Evolutionary conservation across 768 basidiomycete genomes (phyloP).

Genomic region (Hemileccinum impolitum): DNA sequence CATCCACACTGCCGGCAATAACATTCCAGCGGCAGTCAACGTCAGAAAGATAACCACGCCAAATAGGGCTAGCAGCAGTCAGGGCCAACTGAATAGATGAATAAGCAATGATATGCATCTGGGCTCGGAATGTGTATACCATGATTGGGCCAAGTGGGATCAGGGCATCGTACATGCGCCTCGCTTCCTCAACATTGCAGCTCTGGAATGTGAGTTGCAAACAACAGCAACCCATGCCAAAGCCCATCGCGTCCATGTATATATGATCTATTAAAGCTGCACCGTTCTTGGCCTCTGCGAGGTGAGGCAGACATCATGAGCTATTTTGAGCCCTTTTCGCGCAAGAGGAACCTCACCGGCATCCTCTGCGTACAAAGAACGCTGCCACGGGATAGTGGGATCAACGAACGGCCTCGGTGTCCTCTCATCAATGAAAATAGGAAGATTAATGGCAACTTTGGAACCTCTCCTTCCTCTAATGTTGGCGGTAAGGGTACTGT

Average conservation of each 20-base stretch:
- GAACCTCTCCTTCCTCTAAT: constrained; percentile 87
- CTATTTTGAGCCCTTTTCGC: constrained; percentile 4
- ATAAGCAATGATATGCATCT: constrained; percentile 1
- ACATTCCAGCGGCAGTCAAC: constrained; percentile 99
- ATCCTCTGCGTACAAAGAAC: constrained; percentile 82
- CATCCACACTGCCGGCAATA: constrained; percentile 97
- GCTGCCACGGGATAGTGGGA: constrained; percentile 86
- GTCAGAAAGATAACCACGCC: constrained; percentile 92
- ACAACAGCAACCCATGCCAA: constrained; percentile 99
- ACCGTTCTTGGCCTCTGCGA: constrained; percentile 80
- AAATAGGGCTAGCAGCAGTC: constrained; percentile 91
- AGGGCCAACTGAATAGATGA: constrained; percentile 72
- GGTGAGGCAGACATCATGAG: constrained; percentile 3
- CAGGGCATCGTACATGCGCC: constrained; percentile 93
- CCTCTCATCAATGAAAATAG: constrained; percentile 82
- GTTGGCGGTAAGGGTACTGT: constrained; percentile 94
- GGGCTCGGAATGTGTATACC: constrained; percentile 42
- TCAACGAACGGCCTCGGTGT: constrained; percentile 91
- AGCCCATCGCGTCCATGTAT: constrained; percentile 99
- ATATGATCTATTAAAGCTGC: constrained; percentile 89
- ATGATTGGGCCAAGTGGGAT: constrained; percentile 94
- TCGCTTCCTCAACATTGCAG: constrained; percentile 88
- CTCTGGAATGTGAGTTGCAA: constrained; percentile 97
- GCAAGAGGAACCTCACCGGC: constrained; percentile 47
- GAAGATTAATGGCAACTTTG: constrained; percentile 94